These are phyloP conservation scores for Mucor piriformis DNA, from an alignment of 371 early-diverging fungal species.

Conservation along the genomic window DNA sequence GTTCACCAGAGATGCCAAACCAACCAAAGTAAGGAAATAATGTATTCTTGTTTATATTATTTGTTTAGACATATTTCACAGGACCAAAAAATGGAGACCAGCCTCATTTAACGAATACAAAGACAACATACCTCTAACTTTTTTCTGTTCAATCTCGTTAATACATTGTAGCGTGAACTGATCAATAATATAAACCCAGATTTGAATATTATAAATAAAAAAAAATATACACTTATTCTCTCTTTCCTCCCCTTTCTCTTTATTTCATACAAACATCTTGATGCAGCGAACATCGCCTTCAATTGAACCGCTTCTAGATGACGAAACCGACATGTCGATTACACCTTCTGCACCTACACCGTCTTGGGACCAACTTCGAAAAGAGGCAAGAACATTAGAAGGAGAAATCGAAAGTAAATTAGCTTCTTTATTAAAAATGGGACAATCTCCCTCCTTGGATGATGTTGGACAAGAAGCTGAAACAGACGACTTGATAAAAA, in stretches of 20 bases:
- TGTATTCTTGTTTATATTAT: too few relatives aligned
- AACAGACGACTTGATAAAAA: constrained; percentile 59
- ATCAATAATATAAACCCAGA: not conserved
- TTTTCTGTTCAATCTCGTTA: too few relatives aligned
- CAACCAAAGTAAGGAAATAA: too few relatives aligned
- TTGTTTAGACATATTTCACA: too few relatives aligned
- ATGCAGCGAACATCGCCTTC: constrained; percentile 18
- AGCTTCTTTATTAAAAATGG: constrained; percentile 49
- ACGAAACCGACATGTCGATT: not conserved
- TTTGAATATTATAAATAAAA: not conserved
- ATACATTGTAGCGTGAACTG: too few relatives aligned
- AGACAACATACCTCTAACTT: too few relatives aligned
- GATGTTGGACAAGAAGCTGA: constrained; percentile 57
- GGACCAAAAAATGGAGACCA: too few relatives aligned
- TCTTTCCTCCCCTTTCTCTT: not conserved
- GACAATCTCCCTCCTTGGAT: constrained; percentile 30
- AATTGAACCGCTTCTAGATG: constrained; percentile 5
- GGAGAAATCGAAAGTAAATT: constrained; percentile 66
- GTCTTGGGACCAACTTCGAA: constrained; percentile 69
- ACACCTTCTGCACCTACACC: not conserved
- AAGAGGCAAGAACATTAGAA: constrained; percentile 70
- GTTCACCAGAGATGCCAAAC: too few relatives aligned
- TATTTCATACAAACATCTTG: not conserved
- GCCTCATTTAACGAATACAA: too few relatives aligned
- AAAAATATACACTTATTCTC: not conserved